Evolutionary conservation across 768 basidiomycete genomes (phyloP).

Genomic region (Mycena sanguinolenta): DNA sequence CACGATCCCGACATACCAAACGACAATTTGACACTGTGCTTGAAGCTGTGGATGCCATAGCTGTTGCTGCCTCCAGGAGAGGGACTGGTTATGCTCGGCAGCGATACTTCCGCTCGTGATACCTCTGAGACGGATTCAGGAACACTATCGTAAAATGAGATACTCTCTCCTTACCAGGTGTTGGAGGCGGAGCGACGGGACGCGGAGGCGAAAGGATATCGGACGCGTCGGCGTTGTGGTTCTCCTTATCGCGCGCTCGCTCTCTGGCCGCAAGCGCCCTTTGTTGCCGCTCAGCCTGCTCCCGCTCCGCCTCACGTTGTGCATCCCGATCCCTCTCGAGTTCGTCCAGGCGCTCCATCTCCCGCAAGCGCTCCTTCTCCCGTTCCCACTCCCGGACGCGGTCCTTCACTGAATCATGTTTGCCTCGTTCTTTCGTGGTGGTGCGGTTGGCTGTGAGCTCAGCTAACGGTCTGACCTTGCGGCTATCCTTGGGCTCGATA

Average conservation of each 20-base stretch:
- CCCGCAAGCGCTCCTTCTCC: slow-evolving; percentile 76
- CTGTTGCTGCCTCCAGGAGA: slow-evolving; percentile 43
- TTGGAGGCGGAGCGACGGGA: slow-evolving; percentile 29
- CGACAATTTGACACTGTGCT: slow-evolving; percentile 80
- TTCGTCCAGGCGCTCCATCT: slow-evolving; percentile 76
- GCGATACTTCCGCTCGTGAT: neutral
- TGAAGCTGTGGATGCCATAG: slow-evolving; percentile 64
- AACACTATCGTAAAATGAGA: neutral
- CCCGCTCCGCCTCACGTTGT: slow-evolving; percentile 54
- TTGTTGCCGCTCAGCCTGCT: slow-evolving; percentile 41
- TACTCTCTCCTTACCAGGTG: slow-evolving; percentile 25
- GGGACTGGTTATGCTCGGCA: neutral
- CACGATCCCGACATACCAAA: slow-evolving; percentile 62
- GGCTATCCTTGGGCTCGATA: slow-evolving; percentile 40
- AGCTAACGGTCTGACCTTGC: slow-evolving; percentile 50
- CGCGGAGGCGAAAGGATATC: slow-evolving; percentile 25
- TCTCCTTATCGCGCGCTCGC: slow-evolving; percentile 46
- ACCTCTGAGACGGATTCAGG: slow-evolving; percentile 21
- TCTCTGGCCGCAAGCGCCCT: slow-evolving; percentile 35
- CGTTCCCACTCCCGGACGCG: slow-evolving; percentile 84
- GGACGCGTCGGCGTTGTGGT: slow-evolving; percentile 41
- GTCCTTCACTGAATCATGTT: slow-evolving; percentile 66
- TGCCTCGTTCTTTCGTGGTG: slow-evolving; percentile 40
- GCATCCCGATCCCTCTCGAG: slow-evolving; percentile 63
- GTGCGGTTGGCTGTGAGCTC: slow-evolving; percentile 55